A percentile compares a stretch with the other conserved stretches of the same genome.
Conservation (phyloP, 2,329 filamentous ascomycete species). For the Phialophora macrospora region DNA sequence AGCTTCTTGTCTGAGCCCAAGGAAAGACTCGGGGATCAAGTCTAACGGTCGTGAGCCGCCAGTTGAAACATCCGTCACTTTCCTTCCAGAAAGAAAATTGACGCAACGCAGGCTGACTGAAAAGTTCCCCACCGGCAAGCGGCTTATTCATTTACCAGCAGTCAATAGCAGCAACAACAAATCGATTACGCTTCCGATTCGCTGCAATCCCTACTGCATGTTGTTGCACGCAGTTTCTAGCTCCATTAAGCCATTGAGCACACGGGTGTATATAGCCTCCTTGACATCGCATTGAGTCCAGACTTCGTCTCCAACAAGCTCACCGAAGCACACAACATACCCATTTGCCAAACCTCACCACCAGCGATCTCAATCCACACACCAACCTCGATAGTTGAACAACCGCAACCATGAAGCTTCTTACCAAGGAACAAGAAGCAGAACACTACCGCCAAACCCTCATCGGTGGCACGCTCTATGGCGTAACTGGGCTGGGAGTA, state of each 20-base stretch:
- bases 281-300: neutral
- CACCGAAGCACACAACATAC: neutral
- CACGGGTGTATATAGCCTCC: slow-evolving; percentile 6
- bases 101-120: slow-evolving; percentile 23
- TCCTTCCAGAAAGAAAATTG: slow-evolving; percentile 17
- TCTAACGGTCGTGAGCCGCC: neutral
- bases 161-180: slow-evolving; percentile 6
- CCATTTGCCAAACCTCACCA: neutral
- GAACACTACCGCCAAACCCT: slow-evolving; percentile 84
- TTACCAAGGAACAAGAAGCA: slow-evolving; percentile 89
- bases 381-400: slow-evolving; percentile 3
- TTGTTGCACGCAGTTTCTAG: neutral
- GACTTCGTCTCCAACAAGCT: neutral
- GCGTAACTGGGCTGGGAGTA: slow-evolving; percentile 67
- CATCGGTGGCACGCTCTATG: slow-evolving; percentile 74
- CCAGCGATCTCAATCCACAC: neutral
- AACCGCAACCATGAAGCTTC: slow-evolving; percentile 75
- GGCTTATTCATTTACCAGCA: slow-evolving; percentile 23
- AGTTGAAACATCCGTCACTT: neutral
- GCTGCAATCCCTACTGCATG: slow-evolving; percentile 30
- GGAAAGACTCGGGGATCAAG: neutral
- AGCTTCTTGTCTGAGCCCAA: neutral
- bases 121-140: slow-evolving; percentile 4
- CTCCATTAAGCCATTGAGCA: slow-evolving; percentile 2
- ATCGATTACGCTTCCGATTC: slow-evolving; percentile 28